Evolutionary conservation across 164 flowering plant genomes (phyloP).

Genomic region (Kalanchoe fedtschenkoi): DNA sequence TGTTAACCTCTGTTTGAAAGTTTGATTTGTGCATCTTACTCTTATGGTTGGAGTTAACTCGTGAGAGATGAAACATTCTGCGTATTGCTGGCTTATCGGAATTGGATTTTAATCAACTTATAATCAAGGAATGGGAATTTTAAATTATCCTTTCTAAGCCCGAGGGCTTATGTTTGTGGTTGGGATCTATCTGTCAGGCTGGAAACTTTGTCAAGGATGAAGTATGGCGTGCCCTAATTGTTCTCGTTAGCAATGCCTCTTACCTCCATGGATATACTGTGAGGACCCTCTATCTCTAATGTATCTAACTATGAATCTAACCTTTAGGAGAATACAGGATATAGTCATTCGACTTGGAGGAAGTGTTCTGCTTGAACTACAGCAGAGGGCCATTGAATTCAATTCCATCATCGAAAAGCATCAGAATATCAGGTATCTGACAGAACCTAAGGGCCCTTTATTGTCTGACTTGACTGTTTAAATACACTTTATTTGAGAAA

Average conservation of each 20-base stretch:
- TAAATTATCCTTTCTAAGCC: not conserved
- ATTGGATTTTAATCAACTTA: too few relatives aligned
- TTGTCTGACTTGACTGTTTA: too few relatives aligned
- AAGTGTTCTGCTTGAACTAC: conserved; percentile 82
- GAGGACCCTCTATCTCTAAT: conserved; percentile 48
- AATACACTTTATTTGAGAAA: too few relatives aligned
- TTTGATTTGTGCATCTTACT: not conserved
- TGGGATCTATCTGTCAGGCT: conserved; percentile 51
- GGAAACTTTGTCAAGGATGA: conserved; percentile 98
- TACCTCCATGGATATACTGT: conserved; percentile 92
- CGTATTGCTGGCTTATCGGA: too few relatives aligned
- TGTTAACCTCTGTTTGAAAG: not conserved
- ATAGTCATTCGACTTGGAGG: conserved; percentile 58
- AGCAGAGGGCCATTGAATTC: conserved; percentile 91
- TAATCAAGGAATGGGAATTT: too few relatives aligned
- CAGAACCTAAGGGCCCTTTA: too few relatives aligned
- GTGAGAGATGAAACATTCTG: too few relatives aligned
- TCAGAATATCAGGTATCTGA: conserved; percentile 69
- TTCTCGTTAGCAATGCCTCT: conserved; percentile 86
- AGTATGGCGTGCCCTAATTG: conserved; percentile 92
- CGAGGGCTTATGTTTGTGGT: too few relatives aligned
- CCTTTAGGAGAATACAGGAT: conserved; percentile 60
- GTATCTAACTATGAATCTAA: not conserved
- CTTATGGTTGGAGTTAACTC: too few relatives aligned
- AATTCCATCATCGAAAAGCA: conserved; percentile 81